Evolutionary conservation across 305 asterid genomes (phyloP).

Genomic region (Fraxinus latifolia): DNA sequence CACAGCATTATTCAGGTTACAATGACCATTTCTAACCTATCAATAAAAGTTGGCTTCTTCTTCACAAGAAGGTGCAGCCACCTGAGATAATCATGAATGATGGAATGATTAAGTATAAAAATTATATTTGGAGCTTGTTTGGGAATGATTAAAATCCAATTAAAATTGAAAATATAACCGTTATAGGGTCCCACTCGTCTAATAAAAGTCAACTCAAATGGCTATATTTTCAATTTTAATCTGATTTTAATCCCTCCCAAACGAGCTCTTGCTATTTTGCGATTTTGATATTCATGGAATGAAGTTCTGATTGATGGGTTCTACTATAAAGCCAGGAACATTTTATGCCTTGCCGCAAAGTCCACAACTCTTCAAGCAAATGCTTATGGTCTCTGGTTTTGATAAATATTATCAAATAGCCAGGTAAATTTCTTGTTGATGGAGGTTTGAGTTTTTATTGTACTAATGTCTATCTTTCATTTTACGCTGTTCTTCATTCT

Average conservation of each 20-base stretch:
- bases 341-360: slow-evolving; percentile 98
- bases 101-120: neutral
- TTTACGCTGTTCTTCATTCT: neutral
- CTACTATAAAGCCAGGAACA: slow-evolving; percentile 73
- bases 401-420: slow-evolving; percentile 92
- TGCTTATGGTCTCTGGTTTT: slow-evolving; percentile 98
- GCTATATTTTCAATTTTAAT: no score
- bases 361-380: slow-evolving; percentile 99
- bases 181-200: no score
- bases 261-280: neutral
- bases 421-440: slow-evolving; percentile 44
- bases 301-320: slow-evolving; percentile 35
- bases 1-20: neutral
- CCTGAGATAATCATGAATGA: neutral
- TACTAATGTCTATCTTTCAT: neutral
- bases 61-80: neutral
- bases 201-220: no score
- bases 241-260: no score
- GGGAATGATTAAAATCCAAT: no score
- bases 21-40: neutral
- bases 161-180: no score
- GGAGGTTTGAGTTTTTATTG: neutral
- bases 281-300: slow-evolving; percentile 19
- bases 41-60: neutral
- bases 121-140: neutral